Base-by-base conservation (phyloP, 306 rosid genomes). In the Cicer pinnatifidum region DNA sequence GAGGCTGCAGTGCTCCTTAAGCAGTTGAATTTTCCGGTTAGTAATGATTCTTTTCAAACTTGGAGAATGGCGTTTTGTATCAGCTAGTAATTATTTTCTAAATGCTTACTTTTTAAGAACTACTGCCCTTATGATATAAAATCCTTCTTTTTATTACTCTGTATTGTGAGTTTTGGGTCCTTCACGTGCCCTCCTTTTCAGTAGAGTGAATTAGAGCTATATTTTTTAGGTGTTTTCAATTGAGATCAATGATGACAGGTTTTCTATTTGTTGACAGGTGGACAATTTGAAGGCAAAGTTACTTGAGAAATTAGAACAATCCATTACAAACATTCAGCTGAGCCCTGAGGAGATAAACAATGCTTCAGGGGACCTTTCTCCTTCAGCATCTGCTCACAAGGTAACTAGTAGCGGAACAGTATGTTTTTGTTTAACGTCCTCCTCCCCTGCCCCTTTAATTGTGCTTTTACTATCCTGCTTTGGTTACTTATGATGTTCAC, bases 1-100 rank as follows among this genome's bases (percentile, higher is more conserved):
- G 99, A 91, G 77, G 95, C 96, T 83, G 97, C 96, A 46, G 89
- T 91, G 80, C 97, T 94, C 78, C 97, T 94, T 78, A 91, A 89
- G 89, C 93, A 85, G 88, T 79, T 94, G 85, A 84, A 94, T 79
- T 94, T 88, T 79, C 92, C 92, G 76, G 99, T 94, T 73, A 12
- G 95, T 81, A 64, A 81, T 73, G 23, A 48, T 52, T 77, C 73
- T 58, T 35, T 41, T 35, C 45, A 7, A 17, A 47, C 6, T 38
- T 39, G n/a, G 38, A 57, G 23, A 63, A 35, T 67, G 52, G 1
- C 64, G 48, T 75, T 73, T 75, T 41, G 50, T 38, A 9, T 47
- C 47, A 20, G 5, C 28, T 64, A 65, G 75, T 15, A 37, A 11
- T 15, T 75, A 7, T 64, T 73, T 60, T 38, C 73, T 82, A 56